phyloP scores from a whole-genome alignment of 1,139 yeast species.

The Blastobotrys persicus region DNA sequence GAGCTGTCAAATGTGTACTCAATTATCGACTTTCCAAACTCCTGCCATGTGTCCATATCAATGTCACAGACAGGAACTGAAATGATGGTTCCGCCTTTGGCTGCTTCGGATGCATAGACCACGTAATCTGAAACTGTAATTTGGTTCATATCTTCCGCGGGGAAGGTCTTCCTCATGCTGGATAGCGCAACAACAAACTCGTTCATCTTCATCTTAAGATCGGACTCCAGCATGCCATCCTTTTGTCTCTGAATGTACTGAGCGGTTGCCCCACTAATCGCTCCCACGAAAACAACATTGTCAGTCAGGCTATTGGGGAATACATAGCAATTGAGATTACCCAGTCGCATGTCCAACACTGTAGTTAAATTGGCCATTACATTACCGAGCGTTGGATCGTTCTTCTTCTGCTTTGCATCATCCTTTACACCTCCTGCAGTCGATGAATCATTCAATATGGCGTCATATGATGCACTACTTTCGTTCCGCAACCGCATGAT shows the following conservation, averaged over 20 bases:
- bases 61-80: conserved; percentile 74
- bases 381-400: conserved; percentile 19
- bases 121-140: conserved; percentile 57
- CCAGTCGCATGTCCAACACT: conserved; percentile 58
- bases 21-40: conserved; percentile 45
- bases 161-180: conserved; percentile 44
- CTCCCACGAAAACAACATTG: conserved; percentile 65
- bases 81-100: conserved; percentile 77
- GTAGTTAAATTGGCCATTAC: conserved; percentile 44
- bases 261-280: conserved; percentile 58
- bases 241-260: conserved; percentile 42
- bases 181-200: conserved; percentile 68
- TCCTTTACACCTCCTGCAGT: conserved; percentile 13
- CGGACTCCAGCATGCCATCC: conserved; percentile 23
- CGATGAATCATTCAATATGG: conserved; percentile 61
- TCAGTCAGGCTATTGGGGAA: conserved; percentile 79
- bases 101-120: conserved; percentile 50
- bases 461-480: conserved; percentile 66
- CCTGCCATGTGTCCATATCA: conserved; percentile 73
- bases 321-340: conserved; percentile 56
- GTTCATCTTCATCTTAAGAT: conserved; percentile 45
- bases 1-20: conserved; percentile 66
- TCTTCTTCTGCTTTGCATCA: conserved; percentile 8
- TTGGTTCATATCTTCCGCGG: conserved; percentile 46
- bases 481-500: conserved; percentile 71